Evolutionary conservation across 2,329 filamentous ascomycete genomes (phyloP), one percentile per base, ranked within the genome.

Genomic region (Phialophora chinensis): DNA sequence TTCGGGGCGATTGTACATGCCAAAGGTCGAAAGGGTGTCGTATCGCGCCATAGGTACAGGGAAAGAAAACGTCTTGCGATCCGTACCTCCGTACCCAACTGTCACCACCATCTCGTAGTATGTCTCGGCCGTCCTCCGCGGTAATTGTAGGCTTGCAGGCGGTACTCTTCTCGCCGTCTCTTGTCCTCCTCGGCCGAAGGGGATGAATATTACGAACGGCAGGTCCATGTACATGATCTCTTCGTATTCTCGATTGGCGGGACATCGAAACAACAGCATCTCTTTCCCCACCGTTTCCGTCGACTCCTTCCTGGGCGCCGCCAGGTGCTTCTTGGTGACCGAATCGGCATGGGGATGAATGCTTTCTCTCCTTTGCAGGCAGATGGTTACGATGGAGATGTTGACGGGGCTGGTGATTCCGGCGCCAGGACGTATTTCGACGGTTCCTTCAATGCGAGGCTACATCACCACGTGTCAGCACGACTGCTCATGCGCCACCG

Each of bases 1-100:
- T 78, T 97, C 94, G 17, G 93, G 94, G 62, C 93, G 90, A 80
- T 98, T 98, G 83, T 98, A 99, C 95, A 98, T 98, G 79, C 95
- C 95, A 81, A 99, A 99, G 1, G 95, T 98, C 50, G 93, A 97
- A 57, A 99, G 84, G 1, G 94, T 99, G 78, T 99, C 95, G 81
- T 98, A 99, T 76, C 95, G 87, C 72, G 92, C 88, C 73, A 99
- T 87, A 1, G 94, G 94, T 47, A 98, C 91, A 1, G 95, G 92
- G 73, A 97, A 97, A 4, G 88, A 84, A 79, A 96, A 95, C 79
- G 96, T 96, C 79, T 91, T 92, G 80, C 97, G 92, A 68, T 91
- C 88, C 73, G 88, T 88, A 73, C 90, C 89, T 2, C 93, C 92
- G 79, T 98, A 94, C 76, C 98, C 94, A 25, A 99, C 90, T 60